A percentile compares a stretch with the other conserved stretches of the same genome.
phyloP scores from a whole-genome alignment of 139 green algal species.

The Chlorella sp. region DNA sequence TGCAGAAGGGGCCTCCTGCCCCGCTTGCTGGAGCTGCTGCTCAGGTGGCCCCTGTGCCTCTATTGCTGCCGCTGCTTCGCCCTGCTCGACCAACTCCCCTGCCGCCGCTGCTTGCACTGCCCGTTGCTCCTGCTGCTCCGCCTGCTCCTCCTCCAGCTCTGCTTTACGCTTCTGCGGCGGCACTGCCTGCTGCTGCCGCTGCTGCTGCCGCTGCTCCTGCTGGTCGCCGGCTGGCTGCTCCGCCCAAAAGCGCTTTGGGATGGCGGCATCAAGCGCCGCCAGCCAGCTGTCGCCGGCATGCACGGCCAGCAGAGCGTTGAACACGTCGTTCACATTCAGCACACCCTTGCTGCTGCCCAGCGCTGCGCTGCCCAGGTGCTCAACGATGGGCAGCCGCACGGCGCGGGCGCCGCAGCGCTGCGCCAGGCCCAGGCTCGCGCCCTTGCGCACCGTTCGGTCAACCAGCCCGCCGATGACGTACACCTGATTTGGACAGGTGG shows the following conservation, averaged over 20 bases:
- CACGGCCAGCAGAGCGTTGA: conserved; percentile 29
- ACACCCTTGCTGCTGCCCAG: conserved; percentile 12
- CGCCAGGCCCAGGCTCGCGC: conserved; percentile 3
- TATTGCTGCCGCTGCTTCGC: too few species aligned
- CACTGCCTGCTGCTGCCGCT: neutral
- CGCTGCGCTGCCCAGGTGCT: neutral
- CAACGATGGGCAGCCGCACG: conserved; percentile 19
- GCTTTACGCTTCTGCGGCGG: neutral
- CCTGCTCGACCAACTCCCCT: too few species aligned
- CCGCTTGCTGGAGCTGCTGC: too few species aligned
- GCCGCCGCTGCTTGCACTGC: neutral
- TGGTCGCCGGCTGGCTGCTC: neutral
- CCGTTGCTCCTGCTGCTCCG: neutral
- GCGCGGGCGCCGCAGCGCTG: neutral
- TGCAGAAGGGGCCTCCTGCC: neutral
- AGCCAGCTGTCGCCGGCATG: conserved; percentile 19
- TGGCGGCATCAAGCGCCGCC: neutral
- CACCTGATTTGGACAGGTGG: neutral
- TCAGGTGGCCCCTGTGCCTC: too few species aligned
- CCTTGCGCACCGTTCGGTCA: conserved; percentile 24
- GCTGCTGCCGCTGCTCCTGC: neutral
- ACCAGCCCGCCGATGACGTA: conserved; percentile 35
- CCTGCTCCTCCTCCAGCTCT: too few species aligned
- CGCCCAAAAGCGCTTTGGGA: conserved; percentile 4
- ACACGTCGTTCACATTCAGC: conserved; percentile 43